Evolutionary conservation across 23 red algal genomes (phyloP), one percentile per base, ranked within the genome.

Genomic region (Chondrus crispus): DNA sequence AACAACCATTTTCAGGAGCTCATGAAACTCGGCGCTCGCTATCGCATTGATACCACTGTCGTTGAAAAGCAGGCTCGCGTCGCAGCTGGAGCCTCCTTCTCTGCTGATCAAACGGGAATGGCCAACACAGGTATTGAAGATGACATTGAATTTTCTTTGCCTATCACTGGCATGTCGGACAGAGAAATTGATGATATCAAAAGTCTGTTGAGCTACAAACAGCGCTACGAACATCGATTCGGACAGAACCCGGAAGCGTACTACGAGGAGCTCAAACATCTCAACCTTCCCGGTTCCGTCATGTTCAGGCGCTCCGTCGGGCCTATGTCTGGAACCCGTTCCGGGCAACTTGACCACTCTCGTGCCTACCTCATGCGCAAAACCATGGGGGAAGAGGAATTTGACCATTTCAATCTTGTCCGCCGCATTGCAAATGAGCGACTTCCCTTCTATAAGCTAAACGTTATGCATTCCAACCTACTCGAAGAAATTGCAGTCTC

Each of bases 11-110:
- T 89, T 46, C 68, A 89, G 19, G 68, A 46, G 2, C 69, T 89
- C 39, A 74, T 39, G 68, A 40, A 26, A 19, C 85, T 89, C 18
- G 85, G 85, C 19, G 85, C 85, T 6, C 66, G 46, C 12, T 89
- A 89, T 41, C n/a, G 53, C 13, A 73, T 89, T 50, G 37, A 46
- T 29, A 75, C 69, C 0, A 49, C 54, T 28, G 77, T 89, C 39
- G 69, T 89, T n/a, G 85, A 89, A 33, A 89, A 89, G 85, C 66
- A 89, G 49, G 36, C 42, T 36, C n/a, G 24, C 66, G 22, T 89
- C 10, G 85, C 57, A 14, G 64, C 30, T 30, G 85, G 85, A 13
- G 50, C n/a, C 11, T 66, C 85, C 29, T 89, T 75, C 46, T 57
- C 45, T 2, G 41, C 45, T 8, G 46, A 20, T 7, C 85, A 89